Evolutionary conservation across 2,329 filamentous ascomycete species (phyloP), one percentile per base, ranked within the genome.

Genomic region (Colletotrichum cordylinicola): DNA sequence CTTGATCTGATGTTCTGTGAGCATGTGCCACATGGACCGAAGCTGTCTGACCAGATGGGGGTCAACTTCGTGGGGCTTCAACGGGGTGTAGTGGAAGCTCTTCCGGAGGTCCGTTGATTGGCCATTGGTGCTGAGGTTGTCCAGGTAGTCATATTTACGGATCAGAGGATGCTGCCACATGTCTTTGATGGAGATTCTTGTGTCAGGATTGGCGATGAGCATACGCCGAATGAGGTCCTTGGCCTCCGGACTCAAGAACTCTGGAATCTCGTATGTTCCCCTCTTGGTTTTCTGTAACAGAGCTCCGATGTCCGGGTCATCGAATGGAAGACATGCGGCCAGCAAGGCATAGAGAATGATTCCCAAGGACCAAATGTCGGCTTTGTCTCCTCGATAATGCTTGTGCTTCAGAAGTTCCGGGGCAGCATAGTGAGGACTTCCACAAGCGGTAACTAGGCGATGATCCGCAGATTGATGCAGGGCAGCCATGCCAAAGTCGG

Each of bases 401-500:
- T 90, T 89, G 55, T 93, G 93, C 78, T 92, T 92, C 77, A 98
- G 93, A 39, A 99, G 92, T 83, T 99, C 97, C 0, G 97, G 97
- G 1, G 97, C 96, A 21, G 96, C 96, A 81, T 99, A 99, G 84
- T 98, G 97, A 27, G 97, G 97, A 78, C 97, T 98, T 24, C 97
- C 97, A 80, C 97, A 99, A 6, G 96, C 95, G 1, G 97, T 98
- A 72, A 92, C 94, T 33, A 99, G 90, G 82, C 93, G 93, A 78
- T 95, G 93, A 10, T 92, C 93, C 29, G 92, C 90, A 5, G 94
- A 94, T 83, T 98, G 96, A 78, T 93, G 92, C 56, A 98, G 88
- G 5, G 96, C 96, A 60, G 97, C 97, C 96, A 99, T 98, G 56
- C 97, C 96, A 84, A 99, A 99, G 84, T 99, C 97, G 67, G 96